Evolutionary conservation across 2,329 filamentous ascomycete species (phyloP).

Genomic region (Xylaria sp.): DNA sequence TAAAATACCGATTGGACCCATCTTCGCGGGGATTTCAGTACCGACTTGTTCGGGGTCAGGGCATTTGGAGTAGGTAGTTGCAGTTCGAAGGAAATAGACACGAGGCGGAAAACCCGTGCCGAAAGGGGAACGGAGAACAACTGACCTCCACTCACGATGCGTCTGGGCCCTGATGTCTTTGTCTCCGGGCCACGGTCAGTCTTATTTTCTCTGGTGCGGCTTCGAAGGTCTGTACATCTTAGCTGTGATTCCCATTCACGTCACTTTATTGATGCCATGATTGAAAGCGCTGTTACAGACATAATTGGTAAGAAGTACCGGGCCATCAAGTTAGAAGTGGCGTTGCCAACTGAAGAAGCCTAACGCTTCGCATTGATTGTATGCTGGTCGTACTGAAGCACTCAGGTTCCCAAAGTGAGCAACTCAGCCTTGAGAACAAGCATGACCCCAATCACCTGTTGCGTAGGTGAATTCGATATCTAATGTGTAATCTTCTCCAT

Average conservation of each 20-base stretch:
- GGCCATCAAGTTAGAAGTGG: not conserved
- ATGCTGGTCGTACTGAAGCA: not conserved
- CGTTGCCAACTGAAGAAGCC: not conserved
- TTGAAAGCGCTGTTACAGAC: no score
- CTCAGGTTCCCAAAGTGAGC: no score
- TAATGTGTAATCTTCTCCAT: no score
- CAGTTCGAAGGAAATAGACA: not conserved
- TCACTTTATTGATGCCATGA: no score
- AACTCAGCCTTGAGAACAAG: no score
- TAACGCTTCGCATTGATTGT: no score
- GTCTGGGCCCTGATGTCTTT: not conserved
- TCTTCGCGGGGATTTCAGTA: slow-evolving; percentile 1
- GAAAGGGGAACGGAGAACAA: not conserved
- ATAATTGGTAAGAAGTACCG: no score
- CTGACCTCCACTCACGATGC: not conserved
- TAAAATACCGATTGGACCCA: slow-evolving; percentile 12
- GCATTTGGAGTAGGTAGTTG: not conserved
- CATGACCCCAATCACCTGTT: no score
- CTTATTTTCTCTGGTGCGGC: not conserved
- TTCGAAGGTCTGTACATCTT: no score
- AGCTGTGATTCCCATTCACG: no score
- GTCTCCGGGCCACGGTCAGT: not conserved
- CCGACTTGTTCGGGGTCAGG: slow-evolving; percentile 3
- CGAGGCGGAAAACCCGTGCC: not conserved
- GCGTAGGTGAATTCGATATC: no score